A percentile compares a stretch with the other conserved stretches of the same genome.
Evolutionary conservation across 768 basidiomycete genomes (phyloP).

Genomic region (Boletus sp.): DNA sequence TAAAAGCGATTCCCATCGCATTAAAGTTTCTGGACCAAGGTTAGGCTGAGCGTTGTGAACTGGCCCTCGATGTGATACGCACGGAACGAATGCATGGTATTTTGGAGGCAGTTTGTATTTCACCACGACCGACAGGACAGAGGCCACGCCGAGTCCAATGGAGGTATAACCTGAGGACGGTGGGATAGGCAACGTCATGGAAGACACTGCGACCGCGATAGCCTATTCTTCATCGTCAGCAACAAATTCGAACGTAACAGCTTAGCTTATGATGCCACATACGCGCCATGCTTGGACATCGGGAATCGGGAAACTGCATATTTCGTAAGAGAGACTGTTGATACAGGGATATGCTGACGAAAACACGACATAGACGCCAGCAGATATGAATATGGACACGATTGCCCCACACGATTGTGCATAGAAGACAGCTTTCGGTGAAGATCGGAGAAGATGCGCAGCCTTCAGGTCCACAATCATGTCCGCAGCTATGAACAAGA

Average conservation of each 20-base stretch:
- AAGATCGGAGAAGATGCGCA: constrained; percentile 1
- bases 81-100: constrained; percentile 5
- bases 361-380: background rate
- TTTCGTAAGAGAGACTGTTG: background rate
- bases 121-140: background rate
- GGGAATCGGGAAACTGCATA: constrained; percentile 5
- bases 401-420: background rate
- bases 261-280: background rate
- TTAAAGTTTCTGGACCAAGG: background rate
- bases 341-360: constrained; percentile 1
- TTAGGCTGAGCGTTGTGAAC: too few relatives aligned
- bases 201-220: background rate
- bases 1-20: background rate
- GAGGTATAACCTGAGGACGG: background rate
- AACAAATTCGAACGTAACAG: background rate
- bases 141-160: background rate
- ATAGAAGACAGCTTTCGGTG: background rate
- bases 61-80: background rate
- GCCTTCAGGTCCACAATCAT: background rate
- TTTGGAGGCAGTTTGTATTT: background rate
- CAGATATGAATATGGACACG: constrained; percentile 4
- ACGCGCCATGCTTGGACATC: constrained; percentile 2
- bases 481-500: background rate
- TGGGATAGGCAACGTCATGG: background rate
- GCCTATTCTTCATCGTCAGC: background rate